Percentiles rank a stretch among this genome's conserved stretches.
These are phyloP conservation scores for Arxiozyma bovina DNA, from an alignment of 1,139 yeast genomes.

Conservation along the genomic window DNA sequence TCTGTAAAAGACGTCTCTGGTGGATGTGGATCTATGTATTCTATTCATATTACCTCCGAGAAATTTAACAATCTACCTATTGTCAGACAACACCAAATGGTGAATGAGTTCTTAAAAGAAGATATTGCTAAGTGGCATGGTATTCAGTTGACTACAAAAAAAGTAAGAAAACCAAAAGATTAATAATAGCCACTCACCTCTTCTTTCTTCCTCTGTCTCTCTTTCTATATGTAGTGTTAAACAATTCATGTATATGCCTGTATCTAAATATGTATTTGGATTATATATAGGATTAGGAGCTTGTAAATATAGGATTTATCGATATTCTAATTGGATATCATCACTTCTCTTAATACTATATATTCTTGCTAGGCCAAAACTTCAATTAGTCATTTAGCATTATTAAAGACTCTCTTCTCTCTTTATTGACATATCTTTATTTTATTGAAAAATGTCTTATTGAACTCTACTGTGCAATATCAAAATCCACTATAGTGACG, in stretches of 20 bases:
- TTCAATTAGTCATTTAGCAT: no score
- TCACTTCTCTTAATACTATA: not conserved
- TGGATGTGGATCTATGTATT: conserved; percentile 98
- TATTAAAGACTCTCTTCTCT: no score
- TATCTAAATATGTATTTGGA: not conserved
- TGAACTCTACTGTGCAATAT: not conserved
- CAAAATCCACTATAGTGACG: not conserved
- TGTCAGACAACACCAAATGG: conserved; percentile 87
- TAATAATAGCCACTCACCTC: not conserved
- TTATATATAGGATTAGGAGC: not conserved
- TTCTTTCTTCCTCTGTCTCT: not conserved
- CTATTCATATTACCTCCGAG: conserved; percentile 65
- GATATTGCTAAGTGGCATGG: conserved; percentile 96
- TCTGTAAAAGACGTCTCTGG: conserved; percentile 81
- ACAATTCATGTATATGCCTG: no score
- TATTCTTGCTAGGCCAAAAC: not conserved
- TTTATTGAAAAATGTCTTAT: not conserved
- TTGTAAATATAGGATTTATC: not conserved
- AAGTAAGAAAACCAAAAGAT: conserved; percentile 5
- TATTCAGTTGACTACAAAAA: conserved; percentile 67
- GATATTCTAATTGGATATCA: not conserved
- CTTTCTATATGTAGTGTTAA: not conserved
- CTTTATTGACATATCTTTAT: no score
- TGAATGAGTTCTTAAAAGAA: conserved; percentile 69
- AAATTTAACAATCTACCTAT: conserved; percentile 72